Conservation (phyloP, 1,139 yeast genomes). For the Sugiyamaella xylanicola region DNA sequence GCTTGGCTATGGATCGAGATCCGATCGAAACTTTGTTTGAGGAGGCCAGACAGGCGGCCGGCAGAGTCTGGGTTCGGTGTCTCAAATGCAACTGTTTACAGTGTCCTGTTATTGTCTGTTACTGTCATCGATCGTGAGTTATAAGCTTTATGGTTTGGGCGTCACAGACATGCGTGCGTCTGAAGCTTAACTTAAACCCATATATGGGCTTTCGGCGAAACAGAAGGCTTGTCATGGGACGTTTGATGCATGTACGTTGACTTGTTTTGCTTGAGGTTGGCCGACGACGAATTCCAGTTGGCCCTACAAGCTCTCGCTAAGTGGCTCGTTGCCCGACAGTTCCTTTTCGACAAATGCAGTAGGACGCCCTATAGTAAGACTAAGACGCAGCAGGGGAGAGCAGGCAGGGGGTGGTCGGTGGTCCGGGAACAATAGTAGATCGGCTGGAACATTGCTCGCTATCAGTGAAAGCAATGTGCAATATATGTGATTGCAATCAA, state of each 20-base stretch:
- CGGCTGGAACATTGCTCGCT: neutral
- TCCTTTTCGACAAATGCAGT: no score
- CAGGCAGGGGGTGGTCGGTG: neutral
- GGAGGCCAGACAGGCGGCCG: neutral
- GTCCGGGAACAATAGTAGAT: neutral
- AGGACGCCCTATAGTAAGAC: no score
- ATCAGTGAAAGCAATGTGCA: neutral
- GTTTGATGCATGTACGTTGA: neutral
- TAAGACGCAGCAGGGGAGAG: neutral
- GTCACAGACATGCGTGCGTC: neutral
- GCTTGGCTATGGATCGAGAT: no score
- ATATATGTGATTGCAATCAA: no score
- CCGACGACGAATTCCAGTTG: no score
- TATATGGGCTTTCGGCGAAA: neutral
- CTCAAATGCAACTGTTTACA: neutral
- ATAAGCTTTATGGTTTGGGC: neutral
- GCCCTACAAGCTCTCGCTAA: no score
- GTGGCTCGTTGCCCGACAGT: no score
- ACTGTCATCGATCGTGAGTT: neutral
- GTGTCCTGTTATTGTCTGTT: neutral
- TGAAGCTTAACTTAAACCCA: neutral
- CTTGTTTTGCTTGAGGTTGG: neutral
- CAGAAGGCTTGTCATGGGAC: neutral
- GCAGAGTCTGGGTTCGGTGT: neutral
- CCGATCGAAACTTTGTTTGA: neutral